Base-by-base conservation (phyloP, 768 basidiomycete genomes). In the Lactarius sp. region DNA sequence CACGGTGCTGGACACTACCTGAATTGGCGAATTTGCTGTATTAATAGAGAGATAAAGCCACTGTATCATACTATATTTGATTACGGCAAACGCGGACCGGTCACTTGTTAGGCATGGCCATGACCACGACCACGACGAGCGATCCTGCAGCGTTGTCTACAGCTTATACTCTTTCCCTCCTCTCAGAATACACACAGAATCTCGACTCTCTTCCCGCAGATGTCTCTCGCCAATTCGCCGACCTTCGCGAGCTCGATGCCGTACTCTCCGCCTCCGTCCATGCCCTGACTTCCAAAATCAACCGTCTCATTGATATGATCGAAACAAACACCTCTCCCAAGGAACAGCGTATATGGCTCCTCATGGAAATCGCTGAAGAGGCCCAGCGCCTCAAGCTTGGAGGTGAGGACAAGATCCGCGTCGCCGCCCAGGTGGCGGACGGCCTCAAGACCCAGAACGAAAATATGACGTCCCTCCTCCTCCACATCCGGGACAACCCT, bases 221-320 rank as follows among this genome's bases (percentile, higher is more conserved):
- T 76, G 86, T 99, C 75, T 96, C 96, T 13, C 87, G 92, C 75
- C 88, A 86, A 75, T 92, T 97, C 74, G 92, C 90, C 12, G 97
- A 99, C 81, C 85, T 99, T 59, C 91, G 94, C 67, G 97, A 99
- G 77, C 90, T 99, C 76, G 97, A 98, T 75, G 97, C 96, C 61
- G 97, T 99, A 63, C 84, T 99, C 69, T 94, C 94, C 69, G 80
- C 90, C 50, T 92, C 92, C 66, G 89, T 96, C 75, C 74, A 85
- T 67, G 80, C 83, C 68, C 88, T 99, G 72, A 93, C 90, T 62
- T 69, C 80, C 51, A 93, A 93, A 75, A 87, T 98, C 67, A 81
- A 83, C 61, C 73, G 75, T 44, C 87, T 99, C 68, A 88, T 86
- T 46, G 71, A 78, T 62, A 85, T 92, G 83, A 85, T 97, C 71